A percentile compares a stretch with the other conserved stretches of the same genome.
These are phyloP conservation scores for Metarhizium album DNA, from an alignment of 2,329 filamentous ascomycete species.

Conservation along the genomic window DNA sequence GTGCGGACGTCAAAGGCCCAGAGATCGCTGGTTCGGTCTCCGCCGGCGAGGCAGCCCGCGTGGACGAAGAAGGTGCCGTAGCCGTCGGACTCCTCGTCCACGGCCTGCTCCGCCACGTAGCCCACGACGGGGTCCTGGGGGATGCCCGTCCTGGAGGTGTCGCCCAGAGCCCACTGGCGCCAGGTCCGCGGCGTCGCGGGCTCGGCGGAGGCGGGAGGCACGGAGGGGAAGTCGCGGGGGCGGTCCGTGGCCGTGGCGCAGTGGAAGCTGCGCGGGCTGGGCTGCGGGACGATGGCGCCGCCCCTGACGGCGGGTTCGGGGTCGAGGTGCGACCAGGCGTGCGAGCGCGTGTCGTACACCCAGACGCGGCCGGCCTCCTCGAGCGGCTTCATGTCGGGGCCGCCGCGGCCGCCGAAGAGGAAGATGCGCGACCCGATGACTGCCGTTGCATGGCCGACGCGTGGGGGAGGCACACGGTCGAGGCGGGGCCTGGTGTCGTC, in stretches of 20 bases:
- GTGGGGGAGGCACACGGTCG: constrained; percentile 47
- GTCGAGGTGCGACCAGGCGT: constrained; percentile 53
- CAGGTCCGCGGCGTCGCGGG: constrained; percentile 30
- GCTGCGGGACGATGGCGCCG: constrained; percentile 31
- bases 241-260: constrained; percentile 45
- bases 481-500: constrained; percentile 17
- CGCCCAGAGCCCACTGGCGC: constrained; percentile 45
- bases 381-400: constrained; percentile 56
- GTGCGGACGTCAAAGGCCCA: constrained; percentile 66
- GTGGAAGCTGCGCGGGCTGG: constrained; percentile 63
- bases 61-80: constrained; percentile 65
- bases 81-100: constrained; percentile 50
- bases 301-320: constrained; percentile 39
- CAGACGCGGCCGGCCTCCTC: constrained; percentile 67
- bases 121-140: constrained; percentile 50
- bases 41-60: constrained; percentile 58
- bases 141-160: constrained; percentile 41
- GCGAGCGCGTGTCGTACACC: constrained; percentile 58
- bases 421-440: constrained; percentile 62
- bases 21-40: constrained; percentile 52
- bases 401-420: constrained; percentile 70
- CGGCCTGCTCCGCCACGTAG: constrained; percentile 43
- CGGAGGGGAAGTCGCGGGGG: constrained; percentile 39
- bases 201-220: constrained; percentile 15
- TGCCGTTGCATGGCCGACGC: constrained; percentile 63